phyloP scores from a whole-genome alignment of 805 yeast genomes.

The Sugiyamaella mastotermitis region DNA sequence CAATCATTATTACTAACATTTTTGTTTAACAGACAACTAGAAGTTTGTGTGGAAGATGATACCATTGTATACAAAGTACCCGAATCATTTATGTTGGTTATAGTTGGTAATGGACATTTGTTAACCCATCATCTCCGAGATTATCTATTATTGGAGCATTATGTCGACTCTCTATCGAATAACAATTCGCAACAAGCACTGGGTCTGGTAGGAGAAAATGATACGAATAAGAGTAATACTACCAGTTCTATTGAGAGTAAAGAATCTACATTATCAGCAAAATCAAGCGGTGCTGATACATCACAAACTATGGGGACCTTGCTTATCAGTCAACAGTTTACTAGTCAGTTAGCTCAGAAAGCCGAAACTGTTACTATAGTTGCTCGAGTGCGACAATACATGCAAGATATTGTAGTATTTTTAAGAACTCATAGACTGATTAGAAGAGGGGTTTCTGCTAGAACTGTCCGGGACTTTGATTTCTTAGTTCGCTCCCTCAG shows the following conservation, averaged over 20 bases:
- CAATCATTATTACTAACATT: neutral
- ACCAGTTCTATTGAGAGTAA: too few species aligned
- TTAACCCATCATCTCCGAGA: constrained; percentile 12
- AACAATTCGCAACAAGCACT: too few species aligned
- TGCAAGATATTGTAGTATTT: constrained; percentile 50
- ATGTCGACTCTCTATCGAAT: too few species aligned
- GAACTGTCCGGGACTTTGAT: constrained; percentile 39
- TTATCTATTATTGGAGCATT: constrained; percentile 7
- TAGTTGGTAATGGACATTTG: constrained; percentile 7
- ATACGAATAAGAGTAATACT: too few species aligned
- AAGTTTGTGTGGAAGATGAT: neutral
- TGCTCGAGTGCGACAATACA: constrained; percentile 47
- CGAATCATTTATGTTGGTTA: constrained; percentile 6
- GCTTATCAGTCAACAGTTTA: too few species aligned
- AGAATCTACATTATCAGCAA: too few species aligned
- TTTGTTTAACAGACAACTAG: neutral
- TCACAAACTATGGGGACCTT: too few species aligned
- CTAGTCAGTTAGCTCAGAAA: too few species aligned
- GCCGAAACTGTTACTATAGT: constrained; percentile 37
- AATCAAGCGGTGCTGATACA: too few species aligned
- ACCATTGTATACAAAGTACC: constrained; percentile 12
- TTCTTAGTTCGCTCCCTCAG: constrained; percentile 36
- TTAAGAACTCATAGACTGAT: constrained; percentile 52
- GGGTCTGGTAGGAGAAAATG: too few species aligned
- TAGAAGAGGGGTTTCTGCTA: constrained; percentile 46